Conservation (phyloP, 2,329 filamentous ascomycete genomes). For the Epichloe gansuensis region DNA sequence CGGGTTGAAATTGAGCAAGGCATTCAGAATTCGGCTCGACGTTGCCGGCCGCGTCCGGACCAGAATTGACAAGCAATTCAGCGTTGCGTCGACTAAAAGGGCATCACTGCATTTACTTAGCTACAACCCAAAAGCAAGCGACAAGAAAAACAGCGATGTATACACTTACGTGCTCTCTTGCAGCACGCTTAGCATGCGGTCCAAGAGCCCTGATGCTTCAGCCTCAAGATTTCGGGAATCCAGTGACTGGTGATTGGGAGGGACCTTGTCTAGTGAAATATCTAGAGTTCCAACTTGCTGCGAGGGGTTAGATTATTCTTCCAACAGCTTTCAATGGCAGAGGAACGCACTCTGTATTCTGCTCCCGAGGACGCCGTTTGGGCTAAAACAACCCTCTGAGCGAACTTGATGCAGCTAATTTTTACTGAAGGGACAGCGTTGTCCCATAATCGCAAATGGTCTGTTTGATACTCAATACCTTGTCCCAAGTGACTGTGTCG, state of each 20-base stretch:
- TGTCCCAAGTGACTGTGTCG: conserved; percentile 73
- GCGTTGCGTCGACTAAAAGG: conserved; percentile 75
- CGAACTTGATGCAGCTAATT: conserved; percentile 95
- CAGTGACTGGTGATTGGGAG: conserved; percentile 69
- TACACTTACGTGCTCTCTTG: conserved; percentile 68
- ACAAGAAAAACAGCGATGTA: background rate
- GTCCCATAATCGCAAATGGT: conserved; percentile 87
- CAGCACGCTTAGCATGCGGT: conserved; percentile 72
- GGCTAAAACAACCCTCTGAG: conserved; percentile 81
- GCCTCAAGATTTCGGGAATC: conserved; percentile 76
- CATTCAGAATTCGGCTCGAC: conserved; percentile 73
- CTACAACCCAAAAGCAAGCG: background rate
- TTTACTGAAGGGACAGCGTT: conserved; percentile 61
- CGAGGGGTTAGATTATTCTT: conserved; percentile 1
- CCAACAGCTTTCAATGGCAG: background rate
- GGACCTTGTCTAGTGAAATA: conserved; percentile 76
- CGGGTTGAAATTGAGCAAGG: conserved; percentile 85
- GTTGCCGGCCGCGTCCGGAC: conserved; percentile 72
- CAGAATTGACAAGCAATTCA: conserved; percentile 77
- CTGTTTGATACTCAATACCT: conserved; percentile 79
- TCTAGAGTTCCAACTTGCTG: conserved; percentile 46
- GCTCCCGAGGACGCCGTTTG: conserved; percentile 75
- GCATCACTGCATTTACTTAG: conserved; percentile 52
- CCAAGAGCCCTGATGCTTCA: conserved; percentile 80
- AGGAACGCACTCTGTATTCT: conserved; percentile 63